Evolutionary conservation across 2,329 filamentous ascomycete genomes (phyloP).

Genomic region (Raffaelea ambrosiae): DNA sequence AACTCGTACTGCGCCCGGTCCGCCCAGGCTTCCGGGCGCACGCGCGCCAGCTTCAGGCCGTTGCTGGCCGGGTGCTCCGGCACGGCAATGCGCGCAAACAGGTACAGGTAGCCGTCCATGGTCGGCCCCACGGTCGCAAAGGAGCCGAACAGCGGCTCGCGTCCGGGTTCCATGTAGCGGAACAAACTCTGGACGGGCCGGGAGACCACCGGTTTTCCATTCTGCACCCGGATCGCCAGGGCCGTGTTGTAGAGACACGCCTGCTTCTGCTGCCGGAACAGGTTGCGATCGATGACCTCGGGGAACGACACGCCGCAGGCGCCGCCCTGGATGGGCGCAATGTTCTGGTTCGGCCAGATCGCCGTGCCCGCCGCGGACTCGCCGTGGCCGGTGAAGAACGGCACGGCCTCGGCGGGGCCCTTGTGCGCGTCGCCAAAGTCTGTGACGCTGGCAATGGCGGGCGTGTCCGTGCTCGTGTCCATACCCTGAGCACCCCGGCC

Average conservation of each 20-base stretch:
- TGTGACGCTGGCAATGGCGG: background rate
- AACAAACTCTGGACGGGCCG: constrained; percentile 9
- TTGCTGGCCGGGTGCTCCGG: constrained; percentile 8
- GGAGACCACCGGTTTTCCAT: constrained; percentile 1
- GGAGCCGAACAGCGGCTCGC: constrained; percentile 11
- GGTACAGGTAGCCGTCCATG: constrained; percentile 9
- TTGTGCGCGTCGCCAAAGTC: constrained; percentile 3
- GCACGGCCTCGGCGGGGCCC: constrained; percentile 7
- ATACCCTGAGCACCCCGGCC: background rate
- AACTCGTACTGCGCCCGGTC: constrained; percentile 9
- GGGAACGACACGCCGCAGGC: constrained; percentile 7
- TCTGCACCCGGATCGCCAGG: constrained; percentile 7
- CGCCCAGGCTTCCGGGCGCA: constrained; percentile 2
- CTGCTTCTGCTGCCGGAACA: constrained; percentile 6
- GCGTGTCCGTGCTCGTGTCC: background rate
- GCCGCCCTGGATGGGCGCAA: constrained; percentile 1
- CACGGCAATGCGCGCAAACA: constrained; percentile 13
- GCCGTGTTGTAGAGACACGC: constrained; percentile 12
- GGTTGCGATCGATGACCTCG: constrained; percentile 11
- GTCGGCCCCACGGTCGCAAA: constrained; percentile 5
- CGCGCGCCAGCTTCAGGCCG: constrained; percentile 14
- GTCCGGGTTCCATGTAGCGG: background rate
- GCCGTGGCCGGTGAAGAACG: constrained; percentile 4
- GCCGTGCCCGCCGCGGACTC: constrained; percentile 6
- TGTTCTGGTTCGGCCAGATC: constrained; percentile 11